Conservation (phyloP, 108 stramenopile genomes). For the Conticribra weissflogii region DNA sequence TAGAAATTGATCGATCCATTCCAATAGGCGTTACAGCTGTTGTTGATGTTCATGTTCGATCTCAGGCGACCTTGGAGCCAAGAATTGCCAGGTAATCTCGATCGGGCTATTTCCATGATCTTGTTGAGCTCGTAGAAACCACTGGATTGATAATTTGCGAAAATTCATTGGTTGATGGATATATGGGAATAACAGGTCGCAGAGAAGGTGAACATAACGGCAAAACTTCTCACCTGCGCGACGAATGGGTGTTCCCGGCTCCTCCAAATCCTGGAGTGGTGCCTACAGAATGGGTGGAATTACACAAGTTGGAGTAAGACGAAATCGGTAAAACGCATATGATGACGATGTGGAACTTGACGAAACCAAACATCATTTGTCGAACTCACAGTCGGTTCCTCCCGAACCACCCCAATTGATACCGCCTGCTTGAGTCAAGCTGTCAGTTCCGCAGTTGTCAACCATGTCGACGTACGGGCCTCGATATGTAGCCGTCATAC, state of each 20-base stretch:
- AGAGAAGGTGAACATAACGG: too few relatives aligned
- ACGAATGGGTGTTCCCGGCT: slow-evolving; percentile 17
- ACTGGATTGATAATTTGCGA: too few relatives aligned
- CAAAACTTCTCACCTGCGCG: too few relatives aligned
- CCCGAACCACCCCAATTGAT: background rate
- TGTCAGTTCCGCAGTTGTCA: slow-evolving; percentile 13
- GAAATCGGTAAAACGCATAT: too few relatives aligned
- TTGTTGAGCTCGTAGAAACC: slow-evolving; percentile 22
- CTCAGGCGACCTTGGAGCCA: slow-evolving; percentile 18
- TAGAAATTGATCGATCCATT: slow-evolving; percentile 22
- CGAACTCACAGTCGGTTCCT: background rate
- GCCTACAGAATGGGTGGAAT: too few relatives aligned
- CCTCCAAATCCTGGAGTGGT: slow-evolving; percentile 13
- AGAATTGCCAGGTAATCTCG: slow-evolving; percentile 10
- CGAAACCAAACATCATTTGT: too few relatives aligned
- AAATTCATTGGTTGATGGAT: too few relatives aligned
- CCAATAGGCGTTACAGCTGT: slow-evolving; percentile 27
- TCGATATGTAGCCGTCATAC: slow-evolving; percentile 1
- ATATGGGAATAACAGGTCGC: too few relatives aligned
- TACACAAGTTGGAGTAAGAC: too few relatives aligned
- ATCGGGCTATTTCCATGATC: slow-evolving; percentile 13
- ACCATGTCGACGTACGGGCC: slow-evolving; percentile 17
- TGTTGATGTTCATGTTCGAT: slow-evolving; percentile 22
- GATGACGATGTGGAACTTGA: too few relatives aligned
- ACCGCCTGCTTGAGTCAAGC: background rate